These are phyloP conservation scores for Colletotrichum camelliae DNA, from an alignment of 2,329 filamentous ascomycete species.

Conservation along the genomic window DNA sequence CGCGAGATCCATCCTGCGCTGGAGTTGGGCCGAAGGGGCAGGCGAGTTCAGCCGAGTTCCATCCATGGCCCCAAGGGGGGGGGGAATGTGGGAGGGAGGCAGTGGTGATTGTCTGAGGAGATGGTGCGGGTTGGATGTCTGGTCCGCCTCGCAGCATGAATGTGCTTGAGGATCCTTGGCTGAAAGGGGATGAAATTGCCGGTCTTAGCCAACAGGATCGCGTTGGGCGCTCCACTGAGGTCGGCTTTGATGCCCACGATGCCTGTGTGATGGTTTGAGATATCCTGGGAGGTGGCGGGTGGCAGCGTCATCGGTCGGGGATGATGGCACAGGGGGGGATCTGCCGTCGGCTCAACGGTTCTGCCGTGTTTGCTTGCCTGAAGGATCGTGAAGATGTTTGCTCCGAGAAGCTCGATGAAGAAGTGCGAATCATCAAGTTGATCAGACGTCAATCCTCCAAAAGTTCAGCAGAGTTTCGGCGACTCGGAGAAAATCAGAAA, in stretches of 20 bases:
- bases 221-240: background rate
- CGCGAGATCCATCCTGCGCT: background rate
- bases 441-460: background rate
- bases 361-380: background rate
- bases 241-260: background rate
- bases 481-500: background rate
- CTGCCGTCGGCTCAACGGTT: background rate
- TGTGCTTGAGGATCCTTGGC: background rate
- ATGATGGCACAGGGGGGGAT: background rate
- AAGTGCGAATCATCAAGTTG: background rate
- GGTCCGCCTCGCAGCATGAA: background rate
- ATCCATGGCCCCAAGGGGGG: background rate
- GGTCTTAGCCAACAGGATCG: background rate
- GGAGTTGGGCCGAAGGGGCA: background rate
- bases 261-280: background rate
- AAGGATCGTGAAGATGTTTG: background rate
- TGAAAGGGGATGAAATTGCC: background rate
- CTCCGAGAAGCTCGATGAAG: background rate
- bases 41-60: background rate
- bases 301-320: background rate
- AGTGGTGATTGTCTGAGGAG: background rate
- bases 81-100: background rate
- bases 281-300: background rate
- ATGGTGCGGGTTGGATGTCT: background rate
- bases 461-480: slow-evolving; percentile 4